phyloP scores from a whole-genome alignment of 202 grass and related monocot genomes.

The Panicum hallii region DNA sequence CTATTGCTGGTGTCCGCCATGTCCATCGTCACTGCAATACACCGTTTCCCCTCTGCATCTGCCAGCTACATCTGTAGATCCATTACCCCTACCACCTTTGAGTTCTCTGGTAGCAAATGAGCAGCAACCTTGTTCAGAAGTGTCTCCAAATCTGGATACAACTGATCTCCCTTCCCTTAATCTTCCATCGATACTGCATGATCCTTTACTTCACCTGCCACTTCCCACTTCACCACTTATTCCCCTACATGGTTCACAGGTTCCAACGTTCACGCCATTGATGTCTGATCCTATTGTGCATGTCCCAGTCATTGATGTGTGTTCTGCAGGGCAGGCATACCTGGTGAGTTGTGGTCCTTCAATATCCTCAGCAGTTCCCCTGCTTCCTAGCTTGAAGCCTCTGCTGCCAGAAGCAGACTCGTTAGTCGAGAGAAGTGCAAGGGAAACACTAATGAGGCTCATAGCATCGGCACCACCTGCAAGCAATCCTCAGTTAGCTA shows the following conservation, averaged over 20 bases:
- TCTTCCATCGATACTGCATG: conserved; percentile 57
- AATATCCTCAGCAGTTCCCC: conserved; percentile 66
- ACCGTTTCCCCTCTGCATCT: conserved; percentile 48
- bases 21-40: conserved; percentile 70
- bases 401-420: conserved; percentile 73
- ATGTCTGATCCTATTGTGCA: conserved; percentile 96
- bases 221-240: conserved; percentile 70
- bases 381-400: conserved; percentile 66
- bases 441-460: conserved; percentile 90
- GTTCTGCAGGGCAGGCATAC: conserved; percentile 85
- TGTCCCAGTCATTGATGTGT: conserved; percentile 79
- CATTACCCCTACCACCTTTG: conserved; percentile 48
- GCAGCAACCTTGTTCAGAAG: conserved; percentile 34
- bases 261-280: conserved; percentile 78
- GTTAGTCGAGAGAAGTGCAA: conserved; percentile 76
- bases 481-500: conserved; percentile 52
- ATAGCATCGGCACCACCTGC: conserved; percentile 66
- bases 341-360: conserved; percentile 82
- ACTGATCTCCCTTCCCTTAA: conserved; percentile 54
- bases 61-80: conserved; percentile 54
- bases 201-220: conserved; percentile 63
- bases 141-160: conserved; percentile 58
- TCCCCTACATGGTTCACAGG: conserved; percentile 63
- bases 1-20: conserved; percentile 93
- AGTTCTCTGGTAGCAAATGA: conserved; percentile 58